phyloP scores from a whole-genome alignment of 108 stramenopile genomes.

The Cylindrotheca fusiformis region DNA sequence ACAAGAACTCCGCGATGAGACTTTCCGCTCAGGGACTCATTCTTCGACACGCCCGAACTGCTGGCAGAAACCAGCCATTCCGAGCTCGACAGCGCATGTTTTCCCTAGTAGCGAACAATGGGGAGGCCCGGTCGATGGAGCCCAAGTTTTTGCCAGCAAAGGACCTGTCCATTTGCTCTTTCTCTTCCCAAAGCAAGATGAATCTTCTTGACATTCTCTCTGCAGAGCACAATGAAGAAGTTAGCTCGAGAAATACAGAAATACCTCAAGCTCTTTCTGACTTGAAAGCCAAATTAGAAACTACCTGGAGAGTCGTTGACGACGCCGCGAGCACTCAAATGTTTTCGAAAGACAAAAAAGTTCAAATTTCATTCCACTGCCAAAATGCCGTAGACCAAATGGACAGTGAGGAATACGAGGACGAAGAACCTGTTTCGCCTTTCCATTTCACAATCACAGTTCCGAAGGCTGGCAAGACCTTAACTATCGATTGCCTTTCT shows the following conservation, averaged over 20 bases:
- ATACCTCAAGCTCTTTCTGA: conserved; percentile 28
- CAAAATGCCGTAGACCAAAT: conserved; percentile 62
- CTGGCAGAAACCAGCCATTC: no score
- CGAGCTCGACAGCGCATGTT: no score
- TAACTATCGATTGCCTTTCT: conserved; percentile 53
- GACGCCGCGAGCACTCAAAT: conserved; percentile 35
- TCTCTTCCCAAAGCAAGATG: no score
- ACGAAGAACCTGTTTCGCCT: conserved; percentile 44
- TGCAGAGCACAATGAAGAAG: conserved; percentile 25
- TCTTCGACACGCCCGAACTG: no score
- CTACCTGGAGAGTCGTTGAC: conserved; percentile 49
- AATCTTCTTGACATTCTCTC: conserved; percentile 14
- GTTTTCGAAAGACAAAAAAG: conserved; percentile 39
- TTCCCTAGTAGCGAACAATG: no score
- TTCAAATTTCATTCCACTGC: conserved; percentile 74
- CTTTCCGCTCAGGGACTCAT: no score
- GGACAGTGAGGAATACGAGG: conserved; percentile 36
- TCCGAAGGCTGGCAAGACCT: conserved; percentile 69
- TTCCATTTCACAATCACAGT: conserved; percentile 70
- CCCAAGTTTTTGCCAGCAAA: no score
- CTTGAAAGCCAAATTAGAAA: conserved; percentile 23
- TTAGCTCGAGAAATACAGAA: conserved; percentile 14
- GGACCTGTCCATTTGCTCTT: no score
- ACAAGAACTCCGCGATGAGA: no score
- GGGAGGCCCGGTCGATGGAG: no score